Evolutionary conservation across 345 rosid genomes (phyloP), one percentile per base, ranked within the genome.

Genomic region (Populus davidiana): DNA sequence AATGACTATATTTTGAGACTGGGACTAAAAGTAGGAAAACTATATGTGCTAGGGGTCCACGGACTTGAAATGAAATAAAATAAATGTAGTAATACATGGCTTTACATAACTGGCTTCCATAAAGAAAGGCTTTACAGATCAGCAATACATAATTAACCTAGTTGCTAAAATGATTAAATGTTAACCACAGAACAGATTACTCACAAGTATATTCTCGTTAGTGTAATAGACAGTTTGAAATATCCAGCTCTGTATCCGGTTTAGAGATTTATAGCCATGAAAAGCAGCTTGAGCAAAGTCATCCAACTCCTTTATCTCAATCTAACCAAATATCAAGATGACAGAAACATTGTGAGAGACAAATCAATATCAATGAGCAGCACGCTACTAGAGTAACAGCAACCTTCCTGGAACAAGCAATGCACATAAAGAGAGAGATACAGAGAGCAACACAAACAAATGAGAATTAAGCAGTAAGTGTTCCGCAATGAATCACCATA

Each of bases 251-350:
- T 95, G 99, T 56, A 95, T 93, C 69, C 99, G 99, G 82, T 93
- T 95, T 78, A 95, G 83, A 68, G 96, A 81, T 77, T 92, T 92
- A 86, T 95, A 95, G 74, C 99, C 99, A 82, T 73, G 94, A 83
- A 95, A 95, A 84, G 99, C 99, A 83, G 94, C 96, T 91, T 92
- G 98, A 78, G 94, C 98, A 69, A 95, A 89, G 79, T 92, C 94
- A 86, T 95, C 99, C 64, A 95, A 81, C 79, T 95, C 99, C 85
- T 85, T 89, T 80, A 95, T 93, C 85, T 95, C 99, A 79, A 95
- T 92, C 99, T 95, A 83, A 76, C 63, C 83, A 79, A 73, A 84
- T 29, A 63, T 52, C 41, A 61, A 23, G n/a, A 64, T 38, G 11
- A 66, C 69, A 84, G 72, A 73, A 75, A 69, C 43, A 59, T 16